These are phyloP conservation scores for Buddleja alternifolia DNA, from an alignment of 257 asterid genomes.

Conservation along the genomic window DNA sequence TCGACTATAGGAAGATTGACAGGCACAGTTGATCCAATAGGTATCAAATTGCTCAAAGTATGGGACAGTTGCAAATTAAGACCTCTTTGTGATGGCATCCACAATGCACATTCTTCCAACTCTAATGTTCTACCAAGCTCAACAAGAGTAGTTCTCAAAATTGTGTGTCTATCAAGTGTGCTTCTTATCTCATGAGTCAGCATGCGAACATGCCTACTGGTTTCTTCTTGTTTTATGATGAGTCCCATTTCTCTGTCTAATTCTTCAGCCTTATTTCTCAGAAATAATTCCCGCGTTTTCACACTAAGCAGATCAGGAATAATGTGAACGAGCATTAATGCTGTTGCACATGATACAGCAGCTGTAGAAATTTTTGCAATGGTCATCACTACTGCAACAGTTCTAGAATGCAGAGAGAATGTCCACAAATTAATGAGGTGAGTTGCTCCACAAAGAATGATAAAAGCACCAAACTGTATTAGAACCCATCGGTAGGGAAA, in stretches of 20 bases:
- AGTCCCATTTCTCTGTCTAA: constrained; percentile 78
- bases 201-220: constrained; percentile 82
- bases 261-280: constrained; percentile 69
- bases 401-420: constrained; percentile 62
- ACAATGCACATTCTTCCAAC: constrained; percentile 76
- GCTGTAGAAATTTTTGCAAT: constrained; percentile 69
- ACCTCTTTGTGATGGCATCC: constrained; percentile 81
- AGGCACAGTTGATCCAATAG: constrained; percentile 64
- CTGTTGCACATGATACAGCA: constrained; percentile 69
- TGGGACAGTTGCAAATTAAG: constrained; percentile 61
- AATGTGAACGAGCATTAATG: constrained; percentile 73
- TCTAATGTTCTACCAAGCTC: constrained; percentile 72
- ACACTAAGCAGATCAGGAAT: constrained; percentile 74
- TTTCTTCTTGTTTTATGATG: constrained; percentile 70
- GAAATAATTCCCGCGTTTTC: constrained; percentile 56
- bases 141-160: constrained; percentile 69
- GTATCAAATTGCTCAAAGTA: constrained; percentile 57
- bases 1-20: constrained; percentile 56
- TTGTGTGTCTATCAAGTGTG: constrained; percentile 77
- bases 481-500: constrained; percentile 83
- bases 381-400: constrained; percentile 65
- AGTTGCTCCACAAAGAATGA: constrained; percentile 77
- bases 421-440: constrained; percentile 77
- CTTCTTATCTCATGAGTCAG: constrained; percentile 82
- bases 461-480: constrained; percentile 76